Conservation (phyloP, 1,284 basidiomycete species). For the Cerioporus squamosus region DNA sequence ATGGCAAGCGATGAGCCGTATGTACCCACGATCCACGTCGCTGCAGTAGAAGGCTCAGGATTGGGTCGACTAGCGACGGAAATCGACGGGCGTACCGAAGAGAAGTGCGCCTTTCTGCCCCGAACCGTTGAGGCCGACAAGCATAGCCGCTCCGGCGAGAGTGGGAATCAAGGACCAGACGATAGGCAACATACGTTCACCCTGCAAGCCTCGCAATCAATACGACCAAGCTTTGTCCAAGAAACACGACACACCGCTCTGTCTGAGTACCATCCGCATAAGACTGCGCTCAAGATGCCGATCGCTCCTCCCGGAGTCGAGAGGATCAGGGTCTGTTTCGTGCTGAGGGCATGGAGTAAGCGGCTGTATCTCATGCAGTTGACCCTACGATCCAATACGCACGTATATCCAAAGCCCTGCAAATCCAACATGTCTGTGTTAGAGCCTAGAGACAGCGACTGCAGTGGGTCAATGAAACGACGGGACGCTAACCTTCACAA, state of each 20-base stretch:
- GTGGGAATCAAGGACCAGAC: constrained; percentile 65
- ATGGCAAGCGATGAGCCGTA: constrained; percentile 65
- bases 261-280: constrained; percentile 70
- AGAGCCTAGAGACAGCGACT: not conserved
- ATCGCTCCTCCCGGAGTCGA: constrained; percentile 63
- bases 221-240: too few species aligned
- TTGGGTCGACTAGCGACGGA: not conserved
- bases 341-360: constrained; percentile 37
- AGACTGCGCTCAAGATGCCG: constrained; percentile 49
- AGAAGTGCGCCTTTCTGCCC: constrained; percentile 57
- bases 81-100: constrained; percentile 45
- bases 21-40: constrained; percentile 58
- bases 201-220: constrained; percentile 35
- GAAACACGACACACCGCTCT: constrained; percentile 46
- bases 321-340: constrained; percentile 65
- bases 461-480: not conserved
- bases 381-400: constrained; percentile 22
- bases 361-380: not conserved
- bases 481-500: constrained; percentile 50
- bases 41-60: constrained; percentile 36
- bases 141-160: constrained; percentile 57
- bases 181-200: constrained; percentile 68
- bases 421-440: not conserved
- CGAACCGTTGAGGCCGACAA: constrained; percentile 59
- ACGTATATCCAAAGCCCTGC: constrained; percentile 66